phyloP scores from a whole-genome alignment of 352 stramenopile species.

The Blastocystis sp. region DNA sequence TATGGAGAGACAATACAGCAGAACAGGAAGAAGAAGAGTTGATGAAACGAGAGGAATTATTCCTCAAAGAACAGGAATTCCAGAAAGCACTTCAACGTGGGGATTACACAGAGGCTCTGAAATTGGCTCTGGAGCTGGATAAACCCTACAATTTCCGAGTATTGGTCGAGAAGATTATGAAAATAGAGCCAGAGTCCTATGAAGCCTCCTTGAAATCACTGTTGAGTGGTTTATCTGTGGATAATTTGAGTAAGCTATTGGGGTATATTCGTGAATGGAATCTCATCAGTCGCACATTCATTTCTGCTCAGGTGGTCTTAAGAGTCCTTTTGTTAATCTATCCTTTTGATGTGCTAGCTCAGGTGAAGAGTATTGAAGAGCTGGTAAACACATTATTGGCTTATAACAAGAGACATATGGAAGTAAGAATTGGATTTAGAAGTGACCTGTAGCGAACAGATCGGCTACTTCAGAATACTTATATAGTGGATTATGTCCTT shows the following conservation, averaged over 20 bases:
- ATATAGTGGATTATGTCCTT: constrained; percentile 86
- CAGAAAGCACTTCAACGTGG: constrained; percentile 87
- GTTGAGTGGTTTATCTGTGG: constrained; percentile 78
- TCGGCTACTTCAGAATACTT: constrained; percentile 89
- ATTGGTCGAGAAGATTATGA: constrained; percentile 75
- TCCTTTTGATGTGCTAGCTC: constrained; percentile 73
- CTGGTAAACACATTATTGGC: constrained; percentile 88
- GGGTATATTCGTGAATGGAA: constrained; percentile 94
- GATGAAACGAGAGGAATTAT: constrained; percentile 81
- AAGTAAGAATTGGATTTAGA: not conserved
- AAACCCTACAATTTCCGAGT: constrained; percentile 88
- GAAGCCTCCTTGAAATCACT: constrained; percentile 71
- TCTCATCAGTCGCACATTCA: constrained; percentile 88
- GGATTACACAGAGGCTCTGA: constrained; percentile 81
- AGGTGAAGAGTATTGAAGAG: constrained; percentile 78
- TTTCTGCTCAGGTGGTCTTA: constrained; percentile 87
- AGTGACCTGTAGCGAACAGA: constrained; percentile 82
- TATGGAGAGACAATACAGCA: constrained; percentile 89
- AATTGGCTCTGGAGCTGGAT: constrained; percentile 85
- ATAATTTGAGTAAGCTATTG: constrained; percentile 84
- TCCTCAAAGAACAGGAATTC: constrained; percentile 90
- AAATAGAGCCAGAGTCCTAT: not conserved
- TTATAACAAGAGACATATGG: constrained; percentile 94
- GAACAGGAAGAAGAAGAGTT: constrained; percentile 81
- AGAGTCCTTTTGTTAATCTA: constrained; percentile 78